Evolutionary conservation across 169 alveolate species (phyloP).

Genomic region (Babesia microti): DNA sequence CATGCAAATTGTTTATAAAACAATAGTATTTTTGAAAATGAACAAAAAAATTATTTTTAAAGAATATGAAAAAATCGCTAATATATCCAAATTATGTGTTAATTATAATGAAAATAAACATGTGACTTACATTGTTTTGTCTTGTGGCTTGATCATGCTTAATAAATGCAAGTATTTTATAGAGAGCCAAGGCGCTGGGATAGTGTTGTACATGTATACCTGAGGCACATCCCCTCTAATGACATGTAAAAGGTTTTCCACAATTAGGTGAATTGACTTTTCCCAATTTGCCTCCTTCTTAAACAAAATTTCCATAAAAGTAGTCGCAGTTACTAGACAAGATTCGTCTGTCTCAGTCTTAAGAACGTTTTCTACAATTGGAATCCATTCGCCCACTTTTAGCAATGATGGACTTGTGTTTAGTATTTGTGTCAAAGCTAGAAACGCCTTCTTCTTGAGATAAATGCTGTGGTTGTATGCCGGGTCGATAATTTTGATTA

Average conservation of each 20-base stretch:
- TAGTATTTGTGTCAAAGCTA: constrained; percentile 55
- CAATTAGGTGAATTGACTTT: constrained; percentile 8
- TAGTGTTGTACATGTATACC: constrained; percentile 21
- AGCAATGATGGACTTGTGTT: constrained; percentile 32
- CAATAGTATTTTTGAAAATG: too few species aligned
- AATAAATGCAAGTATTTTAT: constrained; percentile 15
- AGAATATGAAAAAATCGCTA: too few species aligned
- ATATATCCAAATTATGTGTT: too few species aligned
- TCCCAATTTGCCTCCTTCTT: constrained; percentile 17
- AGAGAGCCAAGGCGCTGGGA: constrained; percentile 34
- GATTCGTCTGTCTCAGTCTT: constrained; percentile 12
- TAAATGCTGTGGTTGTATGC: constrained; percentile 37
- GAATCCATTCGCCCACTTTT: constrained; percentile 28
- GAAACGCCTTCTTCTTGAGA: constrained; percentile 64
- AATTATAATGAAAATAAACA: too few species aligned
- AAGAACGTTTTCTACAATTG: constrained; percentile 37
- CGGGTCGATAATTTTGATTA: constrained; percentile 38
- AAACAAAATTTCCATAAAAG: constrained; percentile 8
- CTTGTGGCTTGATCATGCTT: constrained; percentile 6
- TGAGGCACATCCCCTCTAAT: constrained; percentile 9
- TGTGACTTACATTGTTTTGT: constrained; percentile 8
- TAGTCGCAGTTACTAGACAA: constrained; percentile 17
- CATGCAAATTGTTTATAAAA: too few species aligned
- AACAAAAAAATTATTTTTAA: too few species aligned
- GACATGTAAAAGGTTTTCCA: constrained; percentile 9